These are phyloP conservation scores for Aspergillus bertholletiae DNA, from an alignment of 495 filamentous ascomycete species.

Conservation along the genomic window DNA sequence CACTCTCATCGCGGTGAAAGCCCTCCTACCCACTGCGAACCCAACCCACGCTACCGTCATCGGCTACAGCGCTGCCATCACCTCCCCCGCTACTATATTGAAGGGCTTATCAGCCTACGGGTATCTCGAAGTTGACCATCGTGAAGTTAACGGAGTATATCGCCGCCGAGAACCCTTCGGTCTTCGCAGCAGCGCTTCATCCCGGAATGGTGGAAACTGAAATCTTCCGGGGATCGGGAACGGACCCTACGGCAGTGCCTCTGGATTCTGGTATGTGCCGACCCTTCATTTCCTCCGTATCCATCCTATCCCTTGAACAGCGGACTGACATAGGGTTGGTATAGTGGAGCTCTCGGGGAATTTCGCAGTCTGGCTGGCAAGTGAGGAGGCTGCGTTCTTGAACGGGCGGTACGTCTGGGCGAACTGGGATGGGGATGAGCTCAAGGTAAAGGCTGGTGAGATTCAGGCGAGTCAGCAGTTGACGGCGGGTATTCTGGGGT, in stretches of 20 bases:
- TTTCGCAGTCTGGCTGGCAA: conserved; percentile 50
- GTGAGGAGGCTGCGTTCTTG: conserved; percentile 45
- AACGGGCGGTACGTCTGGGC: conserved; percentile 46
- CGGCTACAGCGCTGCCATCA: conserved; percentile 17
- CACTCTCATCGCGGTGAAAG: conserved; percentile 27
- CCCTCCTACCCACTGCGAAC: conserved; percentile 35
- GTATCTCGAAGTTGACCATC: conserved; percentile 35
- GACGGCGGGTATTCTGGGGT: too few relatives aligned
- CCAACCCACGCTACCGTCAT: conserved; percentile 28
- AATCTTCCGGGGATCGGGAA: too few relatives aligned
- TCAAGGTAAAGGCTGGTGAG: conserved; percentile 36
- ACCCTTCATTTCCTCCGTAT: too few relatives aligned
- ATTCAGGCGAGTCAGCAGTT: conserved; percentile 21
- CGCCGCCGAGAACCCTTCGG: conserved; percentile 33
- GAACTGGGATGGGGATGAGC: conserved; percentile 56
- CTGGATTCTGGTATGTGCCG: too few relatives aligned
- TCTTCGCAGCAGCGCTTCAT: conserved; percentile 35
- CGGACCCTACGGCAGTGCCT: too few relatives aligned
- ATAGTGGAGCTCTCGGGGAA: conserved; percentile 38
- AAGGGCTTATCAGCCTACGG: conserved; percentile 31
- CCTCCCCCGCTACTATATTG: conserved; percentile 15
- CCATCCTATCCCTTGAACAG: too few relatives aligned
- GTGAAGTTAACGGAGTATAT: conserved; percentile 38
- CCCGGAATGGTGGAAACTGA: too few relatives aligned
- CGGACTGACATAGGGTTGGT: too few relatives aligned